phyloP scores from a whole-genome alignment of 176 grass and related monocot species.

The Urochloa ruziziensis region DNA sequence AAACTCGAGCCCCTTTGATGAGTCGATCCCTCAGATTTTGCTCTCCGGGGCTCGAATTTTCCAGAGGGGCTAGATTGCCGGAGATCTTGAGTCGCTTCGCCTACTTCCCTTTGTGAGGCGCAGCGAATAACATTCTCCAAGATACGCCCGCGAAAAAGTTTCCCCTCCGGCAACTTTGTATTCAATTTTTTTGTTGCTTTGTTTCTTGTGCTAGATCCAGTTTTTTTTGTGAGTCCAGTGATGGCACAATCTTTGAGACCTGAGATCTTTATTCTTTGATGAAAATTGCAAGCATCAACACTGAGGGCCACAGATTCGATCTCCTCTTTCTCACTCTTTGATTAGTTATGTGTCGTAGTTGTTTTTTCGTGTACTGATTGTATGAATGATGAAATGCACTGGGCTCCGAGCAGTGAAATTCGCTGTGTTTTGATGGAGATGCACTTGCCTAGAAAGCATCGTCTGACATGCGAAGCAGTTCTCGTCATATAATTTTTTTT shows the following conservation, averaged over 20 bases:
- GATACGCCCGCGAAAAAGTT: not conserved
- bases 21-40: no score
- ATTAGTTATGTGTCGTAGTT: not conserved
- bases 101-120: conserved; percentile 29
- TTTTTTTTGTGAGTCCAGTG: conserved; percentile 42
- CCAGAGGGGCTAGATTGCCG: no score
- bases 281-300: conserved; percentile 67
- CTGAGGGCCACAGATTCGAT: conserved; percentile 49
- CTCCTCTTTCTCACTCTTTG: not conserved
- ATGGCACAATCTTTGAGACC: conserved; percentile 99
- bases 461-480: conserved; percentile 33
- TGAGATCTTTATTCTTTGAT: conserved; percentile 73
- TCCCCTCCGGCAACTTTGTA: not conserved
- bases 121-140: conserved; percentile 92
- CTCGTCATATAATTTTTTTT: not conserved
- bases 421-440: conserved; percentile 64
- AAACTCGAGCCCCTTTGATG: no score
- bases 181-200: not conserved
- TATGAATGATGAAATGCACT: conserved; percentile 89
- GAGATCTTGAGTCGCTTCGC: no score
- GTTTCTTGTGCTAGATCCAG: not conserved
- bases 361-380: not conserved
- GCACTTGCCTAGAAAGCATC: conserved; percentile 96
- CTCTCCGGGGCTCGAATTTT: no score
- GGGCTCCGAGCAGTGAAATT: conserved; percentile 70